Conservation (phyloP, 1,284 basidiomycete genomes). For the Ceratobasidium theobromae region DNA sequence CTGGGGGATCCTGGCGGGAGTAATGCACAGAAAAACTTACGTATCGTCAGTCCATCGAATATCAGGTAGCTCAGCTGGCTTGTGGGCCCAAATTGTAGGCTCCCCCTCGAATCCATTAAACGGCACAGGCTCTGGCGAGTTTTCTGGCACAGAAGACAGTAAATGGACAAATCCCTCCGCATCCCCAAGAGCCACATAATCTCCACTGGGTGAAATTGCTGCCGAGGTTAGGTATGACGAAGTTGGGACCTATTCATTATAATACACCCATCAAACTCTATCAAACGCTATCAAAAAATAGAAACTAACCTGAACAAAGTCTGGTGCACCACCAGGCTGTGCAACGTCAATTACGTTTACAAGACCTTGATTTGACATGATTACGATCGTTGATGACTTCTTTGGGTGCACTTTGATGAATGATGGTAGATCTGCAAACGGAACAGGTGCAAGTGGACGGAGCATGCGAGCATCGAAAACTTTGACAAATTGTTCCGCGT, state of each 20-base stretch:
- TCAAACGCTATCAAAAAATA: neutral
- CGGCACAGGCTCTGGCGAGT: conserved; percentile 55
- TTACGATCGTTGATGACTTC: conserved; percentile 72
- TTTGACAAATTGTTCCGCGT: conserved; percentile 90
- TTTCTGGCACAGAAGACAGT: conserved; percentile 71
- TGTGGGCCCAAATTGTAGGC: conserved; percentile 83
- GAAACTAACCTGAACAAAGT: conserved; percentile 70
- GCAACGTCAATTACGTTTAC: conserved; percentile 88
- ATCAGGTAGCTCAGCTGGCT: conserved; percentile 64
- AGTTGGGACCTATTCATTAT: conserved; percentile 51
- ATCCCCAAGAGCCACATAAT: conserved; percentile 92
- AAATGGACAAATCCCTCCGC: conserved; percentile 84
- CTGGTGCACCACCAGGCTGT: conserved; percentile 63
- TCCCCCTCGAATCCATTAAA: conserved; percentile 89
- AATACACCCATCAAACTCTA: neutral
- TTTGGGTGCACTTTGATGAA: conserved; percentile 85
- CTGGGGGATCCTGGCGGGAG: conserved; percentile 2
- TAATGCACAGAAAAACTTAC: conserved; percentile 48
- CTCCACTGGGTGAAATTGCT: conserved; percentile 82
- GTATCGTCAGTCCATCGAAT: conserved; percentile 82
- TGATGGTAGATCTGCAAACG: conserved; percentile 85
- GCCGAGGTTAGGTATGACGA: conserved; percentile 78
- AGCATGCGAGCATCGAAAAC: conserved; percentile 87
- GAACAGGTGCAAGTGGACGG: conserved; percentile 76
- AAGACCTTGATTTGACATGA: conserved; percentile 82